These are phyloP conservation scores for Pseudonitzschia multistriata DNA, from an alignment of 108 stramenopile species.

Conservation along the genomic window DNA sequence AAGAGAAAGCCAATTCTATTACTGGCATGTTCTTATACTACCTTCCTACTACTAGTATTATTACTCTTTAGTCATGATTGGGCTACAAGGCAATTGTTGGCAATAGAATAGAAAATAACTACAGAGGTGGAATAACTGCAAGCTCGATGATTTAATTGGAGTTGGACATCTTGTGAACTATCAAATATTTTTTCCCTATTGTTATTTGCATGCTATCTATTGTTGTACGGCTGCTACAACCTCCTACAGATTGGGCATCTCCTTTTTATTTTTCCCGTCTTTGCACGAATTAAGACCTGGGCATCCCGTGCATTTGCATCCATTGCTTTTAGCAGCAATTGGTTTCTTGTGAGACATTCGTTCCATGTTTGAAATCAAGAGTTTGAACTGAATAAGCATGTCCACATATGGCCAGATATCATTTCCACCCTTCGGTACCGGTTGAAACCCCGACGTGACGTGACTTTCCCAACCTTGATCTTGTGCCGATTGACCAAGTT, in stretches of 20 bases:
- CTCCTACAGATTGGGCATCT: neutral
- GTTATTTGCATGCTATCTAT: no score
- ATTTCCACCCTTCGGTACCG: neutral
- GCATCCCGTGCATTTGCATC: conserved; percentile 1
- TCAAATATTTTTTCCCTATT: no score
- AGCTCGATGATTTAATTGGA: no score
- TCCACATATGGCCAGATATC: neutral
- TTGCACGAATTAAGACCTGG: neutral
- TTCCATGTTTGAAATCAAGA: neutral
- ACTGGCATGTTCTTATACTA: no score
- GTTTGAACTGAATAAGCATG: conserved; percentile 1
- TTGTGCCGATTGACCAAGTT: conserved; percentile 6
- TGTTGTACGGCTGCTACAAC: no score
- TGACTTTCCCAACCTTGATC: neutral
- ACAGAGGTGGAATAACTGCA: no score
- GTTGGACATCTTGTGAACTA: no score
- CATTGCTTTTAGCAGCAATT: neutral
- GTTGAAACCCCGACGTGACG: neutral
- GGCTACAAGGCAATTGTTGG: no score
- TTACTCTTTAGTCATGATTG: no score
- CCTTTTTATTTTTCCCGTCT: neutral
- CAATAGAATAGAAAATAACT: no score
- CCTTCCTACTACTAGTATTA: no score
- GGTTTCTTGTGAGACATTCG: neutral
- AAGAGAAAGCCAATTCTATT: no score